Evolutionary conservation across 2,329 filamentous ascomycete genomes (phyloP), one percentile per base, ranked within the genome.

Genomic region (Penicillium griseofulvum): DNA sequence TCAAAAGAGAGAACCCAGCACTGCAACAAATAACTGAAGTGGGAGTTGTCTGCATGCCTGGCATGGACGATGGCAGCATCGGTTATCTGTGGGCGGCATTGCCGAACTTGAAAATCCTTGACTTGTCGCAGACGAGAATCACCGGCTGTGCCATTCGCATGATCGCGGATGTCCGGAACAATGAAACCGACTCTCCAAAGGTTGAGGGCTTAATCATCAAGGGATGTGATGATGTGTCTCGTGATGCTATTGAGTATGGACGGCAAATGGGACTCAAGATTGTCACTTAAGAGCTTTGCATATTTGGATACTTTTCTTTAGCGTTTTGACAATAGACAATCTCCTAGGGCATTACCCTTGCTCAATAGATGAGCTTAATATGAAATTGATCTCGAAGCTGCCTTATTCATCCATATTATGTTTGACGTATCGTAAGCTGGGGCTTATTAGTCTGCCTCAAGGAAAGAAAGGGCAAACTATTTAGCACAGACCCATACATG

Each of bases 181-280:
- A 60, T 0, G 59, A 59, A 3, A 46, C 49, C 56, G 31, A 59
- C 56, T n/a, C 48, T 73, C n/a, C 22, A 22, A 22, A 22, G 22
- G 22, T 4, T 22, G 61, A 71, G n/a, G 52, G 55, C 1, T 26
- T 74, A 19, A 56, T 63, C 49, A 49, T 68, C 5, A 65, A 53
- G 19, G 65, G 62, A 9, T 74, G 72, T 31, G 66, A 70, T 29
- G 41, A 56, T 17, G 59, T 74, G 0, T 73, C 71, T 9, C 61
- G 60, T 4, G 71, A 74, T 62, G 72, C 71, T 7, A 54, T 73
- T 19, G 63, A 62, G 7, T 74, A 71, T 52, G 71, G 70, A 16
- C 64, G 70, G 6, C 57, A 61, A 11, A 60, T 53, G 37, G 70
- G 69, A 3, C 49, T 73, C 37, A 59, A 66, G 11, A 61, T 72